Percentiles rank a stretch among this genome's conserved stretches.
These are phyloP conservation scores for Eucalyptus erythrocorys DNA, from an alignment of 345 rosid genomes.

Conservation along the genomic window DNA sequence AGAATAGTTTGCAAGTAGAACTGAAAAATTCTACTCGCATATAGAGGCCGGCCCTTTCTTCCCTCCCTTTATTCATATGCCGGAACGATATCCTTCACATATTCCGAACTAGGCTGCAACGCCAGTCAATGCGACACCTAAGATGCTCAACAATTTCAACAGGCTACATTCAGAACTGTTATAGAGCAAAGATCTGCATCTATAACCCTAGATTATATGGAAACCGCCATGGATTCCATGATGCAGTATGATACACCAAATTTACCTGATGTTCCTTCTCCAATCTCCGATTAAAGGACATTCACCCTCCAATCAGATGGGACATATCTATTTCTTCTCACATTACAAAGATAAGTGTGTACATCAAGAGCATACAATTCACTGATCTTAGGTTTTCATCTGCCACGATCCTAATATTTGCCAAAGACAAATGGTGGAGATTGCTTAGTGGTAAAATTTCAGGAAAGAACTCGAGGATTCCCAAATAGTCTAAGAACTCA, in stretches of 20 bases:
- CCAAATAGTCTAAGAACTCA: constrained; percentile 83
- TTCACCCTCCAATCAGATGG: background rate
- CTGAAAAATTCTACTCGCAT: background rate
- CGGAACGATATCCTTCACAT: background rate
- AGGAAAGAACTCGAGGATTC: constrained; percentile 93
- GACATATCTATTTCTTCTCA: background rate
- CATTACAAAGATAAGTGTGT: background rate
- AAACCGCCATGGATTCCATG: background rate
- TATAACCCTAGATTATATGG: background rate
- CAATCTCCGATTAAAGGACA: background rate
- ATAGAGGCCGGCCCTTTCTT: background rate
- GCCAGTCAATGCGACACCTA: background rate
- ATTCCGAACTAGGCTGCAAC: background rate
- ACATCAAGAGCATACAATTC: background rate
- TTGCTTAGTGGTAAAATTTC: constrained; percentile 78
- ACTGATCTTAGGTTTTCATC: constrained; percentile 88
- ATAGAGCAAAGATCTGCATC: background rate
- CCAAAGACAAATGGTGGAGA: constrained; percentile 87
- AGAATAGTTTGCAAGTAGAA: background rate
- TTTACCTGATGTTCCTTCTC: background rate
- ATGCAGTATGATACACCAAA: background rate
- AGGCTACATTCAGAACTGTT: background rate
- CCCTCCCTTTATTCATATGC: background rate
- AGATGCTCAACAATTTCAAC: background rate
- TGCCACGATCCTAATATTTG: constrained; percentile 74